Base-by-base conservation (phyloP, 2,329 filamentous ascomycete species). In the Aureobasidium sp. region DNA sequence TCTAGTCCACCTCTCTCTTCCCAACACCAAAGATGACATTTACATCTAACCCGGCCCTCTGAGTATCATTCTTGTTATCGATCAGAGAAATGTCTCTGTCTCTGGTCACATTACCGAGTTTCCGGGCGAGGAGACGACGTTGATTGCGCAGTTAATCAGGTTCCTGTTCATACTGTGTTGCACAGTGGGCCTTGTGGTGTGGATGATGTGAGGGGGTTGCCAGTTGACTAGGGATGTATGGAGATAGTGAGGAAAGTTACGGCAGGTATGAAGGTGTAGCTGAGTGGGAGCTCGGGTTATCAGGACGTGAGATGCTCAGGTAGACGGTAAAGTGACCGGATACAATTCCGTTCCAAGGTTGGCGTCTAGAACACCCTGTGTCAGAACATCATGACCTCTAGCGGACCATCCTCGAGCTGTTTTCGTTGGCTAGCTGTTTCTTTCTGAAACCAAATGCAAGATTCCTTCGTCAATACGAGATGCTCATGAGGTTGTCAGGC, bases 101-200 rank as follows among this genome's bases (percentile, higher is more conserved):
- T 44, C 31, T 24, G 58, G 58, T 2, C 58, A 61, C 17, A 19
- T 61, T 8, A 61, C 58, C 2, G 48, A 61, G 2, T 61, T 61
- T 37, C 58, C 58, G 2, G 48, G 58, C 22, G n/a, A 29, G 24
- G 47, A 61, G 14, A 37, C 27, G 3, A 53, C 59, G 3, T 11
- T 61, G 35, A 39, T 61, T 47, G 48, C 59, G 4, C 47, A 54
- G 19, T 53, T 61, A 52, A 52, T 22, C 5, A 31, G 27, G n/a
- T 52, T 1, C 57, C 57, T 19, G 37, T 14, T 9, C 57, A 60
- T 24, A 33, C n/a, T 6, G 47, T 52, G 27, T 35, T 60, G 33
- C 57, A 60, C 22, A 15, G 22, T 22, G 56, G 56, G 3, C 24
- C 42, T 19, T 59, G 56, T 40, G 35, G 15, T 19, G 17, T 49